phyloP scores from a whole-genome alignment of 345 rosid species.

The Boechera stricta region DNA sequence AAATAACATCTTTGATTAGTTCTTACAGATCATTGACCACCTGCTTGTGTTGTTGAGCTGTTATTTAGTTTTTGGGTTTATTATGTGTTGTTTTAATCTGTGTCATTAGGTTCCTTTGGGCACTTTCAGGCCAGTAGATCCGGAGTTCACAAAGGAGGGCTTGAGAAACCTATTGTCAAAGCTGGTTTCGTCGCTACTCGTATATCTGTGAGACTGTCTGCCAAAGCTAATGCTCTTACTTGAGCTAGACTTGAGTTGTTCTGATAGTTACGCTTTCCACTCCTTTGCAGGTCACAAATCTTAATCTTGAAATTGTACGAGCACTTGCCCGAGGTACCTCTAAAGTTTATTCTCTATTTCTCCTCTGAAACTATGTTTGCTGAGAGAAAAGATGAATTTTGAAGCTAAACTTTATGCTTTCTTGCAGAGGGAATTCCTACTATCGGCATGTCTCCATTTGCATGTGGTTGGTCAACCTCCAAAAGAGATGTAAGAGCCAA shows the following conservation, averaged over 20 bases:
- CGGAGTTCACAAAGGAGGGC: conserved; percentile 93
- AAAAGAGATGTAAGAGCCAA: conserved; percentile 67
- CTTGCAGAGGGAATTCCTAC: conserved; percentile 92
- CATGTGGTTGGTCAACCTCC: conserved; percentile 78
- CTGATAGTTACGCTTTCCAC: conserved; percentile 6
- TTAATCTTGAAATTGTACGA: conserved; percentile 92
- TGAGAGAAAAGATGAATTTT: not conserved
- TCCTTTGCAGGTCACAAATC: conserved; percentile 70
- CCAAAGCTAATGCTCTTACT: not conserved
- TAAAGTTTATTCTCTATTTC: not conserved
- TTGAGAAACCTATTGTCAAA: conserved; percentile 69
- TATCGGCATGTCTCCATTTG: conserved; percentile 84
- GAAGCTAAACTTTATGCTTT: conserved; percentile 36
- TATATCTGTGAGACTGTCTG: conserved; percentile 65
- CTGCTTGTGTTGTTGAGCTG: conserved; percentile 25
- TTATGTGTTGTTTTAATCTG: not conserved
- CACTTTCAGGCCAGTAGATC: conserved; percentile 98
- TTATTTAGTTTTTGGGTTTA: not conserved
- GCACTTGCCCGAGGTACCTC: conserved; percentile 83
- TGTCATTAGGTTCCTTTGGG: conserved; percentile 84
- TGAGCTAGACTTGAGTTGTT: conserved; percentile 16
- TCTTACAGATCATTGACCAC: conserved; percentile 6
- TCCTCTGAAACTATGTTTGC: conserved; percentile 13
- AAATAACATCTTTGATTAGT: not conserved
- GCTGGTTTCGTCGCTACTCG: conserved; percentile 97